Percentiles rank a stretch among this genome's conserved stretches.
phyloP scores from a whole-genome alignment of 257 asterid genomes.

The Cinchona pubescens region DNA sequence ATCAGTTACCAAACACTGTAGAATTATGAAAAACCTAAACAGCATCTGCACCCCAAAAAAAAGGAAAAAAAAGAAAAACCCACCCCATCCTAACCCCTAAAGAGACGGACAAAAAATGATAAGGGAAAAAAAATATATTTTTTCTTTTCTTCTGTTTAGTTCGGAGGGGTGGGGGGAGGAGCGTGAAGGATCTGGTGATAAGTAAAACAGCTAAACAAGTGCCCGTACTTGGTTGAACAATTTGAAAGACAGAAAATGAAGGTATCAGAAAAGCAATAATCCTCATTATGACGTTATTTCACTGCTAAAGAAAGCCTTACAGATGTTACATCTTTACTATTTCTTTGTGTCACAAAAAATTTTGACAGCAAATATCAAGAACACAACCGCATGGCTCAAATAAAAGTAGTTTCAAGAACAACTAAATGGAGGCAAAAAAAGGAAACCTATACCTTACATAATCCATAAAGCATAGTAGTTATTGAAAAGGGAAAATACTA shows the following conservation, averaged over 20 bases:
- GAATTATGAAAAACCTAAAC: neutral
- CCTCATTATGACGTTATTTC: neutral
- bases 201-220: neutral
- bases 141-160: no score
- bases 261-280: neutral
- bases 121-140: neutral
- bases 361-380: no score
- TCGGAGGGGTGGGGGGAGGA: neutral
- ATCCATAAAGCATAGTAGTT: constrained; percentile 1
- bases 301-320: neutral
- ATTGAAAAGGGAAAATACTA: no score
- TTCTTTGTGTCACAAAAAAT: neutral
- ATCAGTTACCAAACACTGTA: neutral
- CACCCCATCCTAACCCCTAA: no score
- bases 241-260: neutral
- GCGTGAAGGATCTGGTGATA: neutral
- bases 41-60: constrained; percentile 1
- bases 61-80: no score
- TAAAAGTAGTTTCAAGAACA: neutral
- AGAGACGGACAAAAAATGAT: neutral
- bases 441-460: neutral
- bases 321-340: neutral
- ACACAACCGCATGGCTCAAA: neutral
- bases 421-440: neutral
- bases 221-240: neutral